A percentile compares a stretch with the other conserved stretches of the same genome.
These are phyloP conservation scores for Entelexis paramagnoliae DNA, from an alignment of 1,139 yeast genomes.

Conservation along the genomic window DNA sequence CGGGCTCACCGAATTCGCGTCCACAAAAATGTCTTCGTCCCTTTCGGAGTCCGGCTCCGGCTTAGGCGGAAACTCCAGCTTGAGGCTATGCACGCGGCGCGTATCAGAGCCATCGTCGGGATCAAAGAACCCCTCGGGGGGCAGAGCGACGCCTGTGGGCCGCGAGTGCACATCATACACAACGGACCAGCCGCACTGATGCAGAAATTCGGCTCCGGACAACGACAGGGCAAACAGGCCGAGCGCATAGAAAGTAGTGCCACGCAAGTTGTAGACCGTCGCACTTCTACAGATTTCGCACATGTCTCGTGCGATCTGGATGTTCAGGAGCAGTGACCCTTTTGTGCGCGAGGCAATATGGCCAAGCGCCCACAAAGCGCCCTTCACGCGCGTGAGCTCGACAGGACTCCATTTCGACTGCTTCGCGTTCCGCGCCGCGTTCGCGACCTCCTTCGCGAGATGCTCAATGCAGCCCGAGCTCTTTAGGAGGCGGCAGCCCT, in stretches of 20 bases:
- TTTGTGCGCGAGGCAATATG: slow-evolving; percentile 54
- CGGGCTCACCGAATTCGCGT: neutral
- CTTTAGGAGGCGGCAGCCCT: slow-evolving; percentile 51
- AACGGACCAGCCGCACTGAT: slow-evolving; percentile 68
- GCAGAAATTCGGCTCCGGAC: slow-evolving; percentile 80
- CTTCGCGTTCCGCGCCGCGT: slow-evolving; percentile 3
- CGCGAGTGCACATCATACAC: slow-evolving; percentile 44
- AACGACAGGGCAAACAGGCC: slow-evolving; percentile 64
- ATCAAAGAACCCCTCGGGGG: slow-evolving; percentile 11
- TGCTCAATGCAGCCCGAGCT: slow-evolving; percentile 41
- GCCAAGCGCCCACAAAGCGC: slow-evolving; percentile 81
- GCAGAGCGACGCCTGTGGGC: slow-evolving; percentile 38
- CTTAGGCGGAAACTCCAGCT: neutral
- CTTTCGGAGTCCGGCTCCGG: neutral
- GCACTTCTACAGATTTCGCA: slow-evolving; percentile 45
- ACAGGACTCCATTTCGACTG: slow-evolving; percentile 27
- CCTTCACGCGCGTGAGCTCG: slow-evolving; percentile 46
- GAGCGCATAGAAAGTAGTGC: slow-evolving; percentile 65
- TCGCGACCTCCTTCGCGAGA: slow-evolving; percentile 25
- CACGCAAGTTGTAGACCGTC: slow-evolving; percentile 54
- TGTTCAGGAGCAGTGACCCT: slow-evolving; percentile 61
- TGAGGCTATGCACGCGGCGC: neutral
- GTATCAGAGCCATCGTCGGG: neutral
- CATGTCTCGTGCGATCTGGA: slow-evolving; percentile 49
- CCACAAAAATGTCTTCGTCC: neutral